Percentiles rank a stretch among this genome's conserved stretches.
Evolutionary conservation across 805 yeast genomes (phyloP).

Genomic region (Metschnikowia drakensbergensis): DNA sequence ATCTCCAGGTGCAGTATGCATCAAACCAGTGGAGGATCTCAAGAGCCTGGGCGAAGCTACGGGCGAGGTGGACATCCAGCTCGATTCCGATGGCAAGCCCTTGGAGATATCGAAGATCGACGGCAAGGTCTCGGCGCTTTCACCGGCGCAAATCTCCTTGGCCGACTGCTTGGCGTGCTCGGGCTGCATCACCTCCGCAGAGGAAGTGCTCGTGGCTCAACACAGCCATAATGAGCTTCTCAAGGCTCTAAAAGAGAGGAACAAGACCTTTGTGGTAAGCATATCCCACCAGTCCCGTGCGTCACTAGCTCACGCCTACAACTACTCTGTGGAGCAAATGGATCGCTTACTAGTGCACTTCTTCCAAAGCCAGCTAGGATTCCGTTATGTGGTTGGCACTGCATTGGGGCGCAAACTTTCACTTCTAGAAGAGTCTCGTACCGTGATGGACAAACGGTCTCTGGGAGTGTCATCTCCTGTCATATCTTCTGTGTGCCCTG

Average conservation of each 20-base stretch:
- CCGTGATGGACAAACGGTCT: background rate
- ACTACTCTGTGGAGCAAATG: slow-evolving; percentile 46
- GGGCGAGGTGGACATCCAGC: slow-evolving; percentile 46
- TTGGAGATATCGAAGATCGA: slow-evolving; percentile 65
- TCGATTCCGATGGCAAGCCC: slow-evolving; percentile 56
- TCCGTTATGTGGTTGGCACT: slow-evolving; percentile 74
- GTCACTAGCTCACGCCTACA: slow-evolving; percentile 69
- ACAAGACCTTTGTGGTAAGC: slow-evolving; percentile 58
- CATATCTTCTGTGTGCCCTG: slow-evolving; percentile 82
- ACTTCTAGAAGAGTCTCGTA: slow-evolving; percentile 39
- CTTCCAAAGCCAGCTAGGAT: slow-evolving; percentile 59
- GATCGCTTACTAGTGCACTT: slow-evolving; percentile 62
- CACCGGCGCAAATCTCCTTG: slow-evolving; percentile 82
- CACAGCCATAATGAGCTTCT: slow-evolving; percentile 83
- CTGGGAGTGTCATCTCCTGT: slow-evolving; percentile 40
- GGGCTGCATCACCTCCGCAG: slow-evolving; percentile 97
- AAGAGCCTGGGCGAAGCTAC: slow-evolving; percentile 21
- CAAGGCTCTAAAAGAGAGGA: slow-evolving; percentile 44
- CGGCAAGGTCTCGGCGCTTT: slow-evolving; percentile 47
- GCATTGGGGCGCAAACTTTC: slow-evolving; percentile 75
- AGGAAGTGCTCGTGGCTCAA: slow-evolving; percentile 83
- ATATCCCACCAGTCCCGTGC: slow-evolving; percentile 84
- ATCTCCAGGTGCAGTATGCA: slow-evolving; percentile 90
- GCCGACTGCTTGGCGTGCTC: slow-evolving; percentile 95
- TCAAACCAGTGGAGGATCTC: slow-evolving; percentile 68